Base-by-base conservation (phyloP, 768 basidiomycete genomes). In the Pleurotus cornucopiae region DNA sequence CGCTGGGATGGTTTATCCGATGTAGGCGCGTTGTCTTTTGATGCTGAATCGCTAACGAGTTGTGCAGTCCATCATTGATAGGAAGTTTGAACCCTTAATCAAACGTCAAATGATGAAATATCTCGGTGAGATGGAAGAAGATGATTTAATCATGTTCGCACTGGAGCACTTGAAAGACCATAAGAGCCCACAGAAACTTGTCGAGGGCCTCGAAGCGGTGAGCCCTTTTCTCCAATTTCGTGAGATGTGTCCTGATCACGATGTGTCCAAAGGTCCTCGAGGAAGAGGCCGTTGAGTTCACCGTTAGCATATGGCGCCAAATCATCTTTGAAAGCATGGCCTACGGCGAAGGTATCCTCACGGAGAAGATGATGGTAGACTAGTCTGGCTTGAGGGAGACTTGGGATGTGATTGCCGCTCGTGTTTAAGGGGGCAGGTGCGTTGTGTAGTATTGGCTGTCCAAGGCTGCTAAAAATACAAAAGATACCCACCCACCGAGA, bases 241-340 rank as follows among this genome's bases (percentile, higher is more conserved):
- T 30, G 41, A 38, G 49, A 13, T 40, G 14, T n/a, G 41, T 13
- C 25, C 48, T 21, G 52, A 4, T 26, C 21, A 40, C 4, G 34
- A 16, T 40, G 64, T 41, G 60, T 58, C 41, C 25, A 39, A 65
- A 97, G 94, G 91, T 97, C 3, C 76, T 98, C 37, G 94, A 94
- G 66, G 94, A 96, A 69, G 94, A 98, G 67, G 94, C 94, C 4
- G 73, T 75, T 23, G 86, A 92, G 58, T 81, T 95, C 57, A 77
- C 83, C n/a, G 69, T 86, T 63, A 79, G 79, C 58, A 77, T 97
- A 47, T 98, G 94, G 94, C 84, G 92, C 54, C 90, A 93, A 72
- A 81, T 96, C 62, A 91, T 94, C 49, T 96, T 96, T 67, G 94
- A 98, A 77, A 94, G 92, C 64, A 89, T 92, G 83, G 91, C 94